Base-by-base conservation (phyloP, 495 filamentous ascomycete species). In the Polyplosphaeria fusca region DNA sequence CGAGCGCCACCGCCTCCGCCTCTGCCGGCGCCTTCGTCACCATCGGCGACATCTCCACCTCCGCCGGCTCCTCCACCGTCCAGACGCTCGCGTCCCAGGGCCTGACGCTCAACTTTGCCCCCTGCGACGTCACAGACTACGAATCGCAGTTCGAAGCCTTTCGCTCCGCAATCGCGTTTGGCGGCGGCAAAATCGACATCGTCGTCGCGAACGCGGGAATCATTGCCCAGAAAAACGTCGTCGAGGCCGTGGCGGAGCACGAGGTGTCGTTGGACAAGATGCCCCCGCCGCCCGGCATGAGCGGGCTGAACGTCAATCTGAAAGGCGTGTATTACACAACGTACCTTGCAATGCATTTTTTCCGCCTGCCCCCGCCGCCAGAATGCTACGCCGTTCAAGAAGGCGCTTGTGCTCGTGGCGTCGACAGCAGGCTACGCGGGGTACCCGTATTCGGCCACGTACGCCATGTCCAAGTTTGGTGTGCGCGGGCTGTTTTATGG, bases 321-420 rank as follows among this genome's bases (percentile, higher is more conserved):
- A 44, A 41, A 5, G 63, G 63, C 4, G 58, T 58, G 1, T 62
- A 62, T 39, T 46, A 58, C 23, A 53, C 37, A 9, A 49, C 41
- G 18, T 61, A 61, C 41, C 58, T 65, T 7, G 61, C 61, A 2
- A 13, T 65, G 24, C 58, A 65, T 49, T 65, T 61, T 47, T 65
- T 65, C 41, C 51, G 47, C 4, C 51, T 61, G 16, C 56, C 55
- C 16, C 12, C 49, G 25, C 32, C 22, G 26, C 4, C 9, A 32
- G 1, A 23, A 9, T 12, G 39, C 9, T 42, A 14, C 39, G 7
- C 35, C 56, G 11, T 60, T 61, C 47, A 56, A 53, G 52, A 65
- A 65, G 38, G 47, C 61, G 4, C 25, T 65, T 11, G 39, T 65
- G 4, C 26, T 65, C 5, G 32, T 65, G 4, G 43, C 61, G 22